Conservation (phyloP, 257 asterid genomes). For the Cruciata laevipes region DNA sequence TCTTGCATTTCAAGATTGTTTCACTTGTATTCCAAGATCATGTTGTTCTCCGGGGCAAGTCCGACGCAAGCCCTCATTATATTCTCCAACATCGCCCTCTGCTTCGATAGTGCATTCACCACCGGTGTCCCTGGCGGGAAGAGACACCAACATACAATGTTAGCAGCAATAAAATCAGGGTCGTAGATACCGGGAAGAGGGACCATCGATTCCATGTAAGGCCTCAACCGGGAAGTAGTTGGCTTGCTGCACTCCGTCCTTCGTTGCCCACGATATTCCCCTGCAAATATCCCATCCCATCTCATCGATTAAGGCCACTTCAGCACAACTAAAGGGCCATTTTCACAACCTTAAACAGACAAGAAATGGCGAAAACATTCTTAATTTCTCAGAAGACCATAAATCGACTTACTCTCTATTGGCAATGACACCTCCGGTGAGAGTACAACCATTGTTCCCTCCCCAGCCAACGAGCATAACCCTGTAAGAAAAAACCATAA, state of each 20-base stretch:
- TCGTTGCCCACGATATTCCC: slow-evolving; percentile 98
- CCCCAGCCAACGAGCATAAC: slow-evolving; percentile 99
- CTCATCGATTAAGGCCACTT: slow-evolving; percentile 3
- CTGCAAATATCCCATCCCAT: slow-evolving; percentile 34
- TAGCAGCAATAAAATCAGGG: slow-evolving; percentile 98
- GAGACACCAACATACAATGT: no score
- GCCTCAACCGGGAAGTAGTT: slow-evolving; percentile 87
- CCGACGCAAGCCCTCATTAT: slow-evolving; percentile 89
- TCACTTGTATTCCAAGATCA: slow-evolving; percentile 96
- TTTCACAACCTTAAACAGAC: neutral
- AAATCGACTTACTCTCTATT: slow-evolving; percentile 69
- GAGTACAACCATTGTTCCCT: slow-evolving; percentile 96
- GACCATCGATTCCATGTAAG: slow-evolving; percentile 97
- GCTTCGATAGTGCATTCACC: slow-evolving; percentile 78
- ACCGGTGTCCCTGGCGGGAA: no score
- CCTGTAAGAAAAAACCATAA: slow-evolving; percentile 26
- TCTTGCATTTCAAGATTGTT: neutral
- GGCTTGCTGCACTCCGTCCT: slow-evolving; percentile 85
- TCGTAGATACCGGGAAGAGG: slow-evolving; percentile 97
- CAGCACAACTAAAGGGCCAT: neutral
- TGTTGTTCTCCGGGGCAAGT: slow-evolving; percentile 96
- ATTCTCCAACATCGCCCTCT: no score
- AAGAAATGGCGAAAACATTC: neutral
- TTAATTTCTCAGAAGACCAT: neutral
- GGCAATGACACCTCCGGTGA: slow-evolving; percentile 87